Conservation (phyloP, 768 basidiomycete genomes). For the Coprinopsis sp. region DNA sequence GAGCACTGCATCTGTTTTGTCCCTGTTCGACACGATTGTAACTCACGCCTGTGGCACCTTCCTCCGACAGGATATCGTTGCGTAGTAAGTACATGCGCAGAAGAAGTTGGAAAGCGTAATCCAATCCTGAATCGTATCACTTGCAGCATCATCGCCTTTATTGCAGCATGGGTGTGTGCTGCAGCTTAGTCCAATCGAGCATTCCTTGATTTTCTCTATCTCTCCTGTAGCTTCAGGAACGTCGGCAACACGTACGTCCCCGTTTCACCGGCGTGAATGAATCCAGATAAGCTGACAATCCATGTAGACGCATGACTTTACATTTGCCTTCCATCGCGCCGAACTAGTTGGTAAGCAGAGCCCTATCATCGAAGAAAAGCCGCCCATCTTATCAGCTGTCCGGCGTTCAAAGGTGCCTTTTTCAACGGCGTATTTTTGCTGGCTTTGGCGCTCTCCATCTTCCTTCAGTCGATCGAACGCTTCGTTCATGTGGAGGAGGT, state of each 20-base stretch:
- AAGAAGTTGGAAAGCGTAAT: neutral
- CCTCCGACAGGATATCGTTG: constrained; percentile 38
- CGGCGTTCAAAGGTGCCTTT: constrained; percentile 39
- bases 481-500: constrained; percentile 45
- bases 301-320: constrained; percentile 42
- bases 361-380: constrained; percentile 3
- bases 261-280: constrained; percentile 4
- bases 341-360: constrained; percentile 45
- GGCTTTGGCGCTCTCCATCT: constrained; percentile 49
- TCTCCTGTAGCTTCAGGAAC: constrained; percentile 35
- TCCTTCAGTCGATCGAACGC: constrained; percentile 48
- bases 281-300: constrained; percentile 3
- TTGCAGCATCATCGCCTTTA: constrained; percentile 40
- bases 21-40: constrained; percentile 4
- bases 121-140: neutral
- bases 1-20: constrained; percentile 17
- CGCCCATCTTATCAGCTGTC: constrained; percentile 4
- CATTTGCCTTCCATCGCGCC: constrained; percentile 52
- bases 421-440: constrained; percentile 53
- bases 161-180: constrained; percentile 39
- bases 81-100: constrained; percentile 32
- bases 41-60: neutral
- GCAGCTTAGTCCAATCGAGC: neutral
- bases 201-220: constrained; percentile 8
- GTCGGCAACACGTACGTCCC: constrained; percentile 35